Base-by-base conservation (phyloP, 2,329 filamentous ascomycete species). In the Chalara sp. region DNA sequence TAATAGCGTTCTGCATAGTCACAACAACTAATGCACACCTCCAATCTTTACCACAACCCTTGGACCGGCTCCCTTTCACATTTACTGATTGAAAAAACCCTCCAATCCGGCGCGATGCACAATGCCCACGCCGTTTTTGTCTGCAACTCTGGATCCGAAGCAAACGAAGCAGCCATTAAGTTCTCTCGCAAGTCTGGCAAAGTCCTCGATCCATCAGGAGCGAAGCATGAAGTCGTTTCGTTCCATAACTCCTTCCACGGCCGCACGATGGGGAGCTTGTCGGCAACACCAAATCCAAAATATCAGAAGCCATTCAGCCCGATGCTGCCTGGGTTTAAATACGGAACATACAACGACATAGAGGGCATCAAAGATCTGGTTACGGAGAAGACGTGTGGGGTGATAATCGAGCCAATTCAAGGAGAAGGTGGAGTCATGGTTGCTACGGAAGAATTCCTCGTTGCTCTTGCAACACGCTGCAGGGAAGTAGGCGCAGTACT, bases 141-240 rank as follows among this genome's bases (percentile, higher is more conserved):
- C 58, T 96, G 89, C 75, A 99, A 99, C 73, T 96, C 91, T 4
- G 93, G 93, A 53, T 89, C 87, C 53, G 93, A 99, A 72, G 93
- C 93, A 65, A 99, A 99, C 69, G 93, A 99, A 72, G 93, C 92
- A 1, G 93, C 92, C 35, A 87, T 99, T 68, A 99, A 99, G 70
- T 97, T 99, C 63, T 87, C 92, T 21, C 82, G 93, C 61, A 99
- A 99, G 71, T 84, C 86, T 28, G 91, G 90, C 61, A 92, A 92
- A 68, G 73, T 81, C 7, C 62, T 84, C 31, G 85, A 90, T 56
- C 81, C 86, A 1, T 81, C 81, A 0, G 85, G 87, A 45, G 70
- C 69, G 21, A 96, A 97, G 73, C 70, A 81, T 61, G 90, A 96
- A 63, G 72, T 99, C 45, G 88, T 97, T 47, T 95, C 89, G 12